Evolutionary conservation across 148 eudicot species (phyloP), one percentile per base, ranked within the genome.

Genomic region (Bassia scoparia): DNA sequence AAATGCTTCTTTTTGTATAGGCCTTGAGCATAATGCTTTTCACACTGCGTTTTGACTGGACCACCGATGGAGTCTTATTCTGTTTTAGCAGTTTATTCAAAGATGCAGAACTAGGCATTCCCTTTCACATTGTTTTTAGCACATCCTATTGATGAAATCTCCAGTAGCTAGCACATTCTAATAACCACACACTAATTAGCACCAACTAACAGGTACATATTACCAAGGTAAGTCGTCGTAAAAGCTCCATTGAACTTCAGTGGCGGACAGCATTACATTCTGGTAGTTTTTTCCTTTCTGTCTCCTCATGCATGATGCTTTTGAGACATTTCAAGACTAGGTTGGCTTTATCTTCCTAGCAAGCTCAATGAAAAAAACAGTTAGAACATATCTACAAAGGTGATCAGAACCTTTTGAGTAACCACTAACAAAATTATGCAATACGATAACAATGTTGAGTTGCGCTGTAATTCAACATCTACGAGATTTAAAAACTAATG

Each of bases 211-310:
- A 59, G 18, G 67, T 18, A 78, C 54, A 53, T 33, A n/a, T 52
- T 90, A 95, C n/a, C n/a, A 92, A 74, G 67, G 96, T 85, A n/a
- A n/a, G 72, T 60, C 96, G n/a, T 84, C 60, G 96, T 87, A 76
- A 91, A 95, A 64, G 92, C 78, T 82, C n/a, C 99, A 82, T 83
- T 87, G 69, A 87, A 86, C 76, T 89, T 89, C 60, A 84, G 78
- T 85, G 86, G 67, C 86, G 82, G 81, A 77, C 81, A 72, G 74
- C 81, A 78, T n/a, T 72, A 69, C 73, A 84, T 50, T 81, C 90
- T 95, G 52, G 75, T 76, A 31, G 75, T 79, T 83, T 86, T 95
- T 78, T 76, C 86, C 78, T 82, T 92, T 83, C 90, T 75, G 84
- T 77, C 98, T 81, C 89, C 94, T 78, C n/a, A n/a, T 92, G 85